Conservation (phyloP, 495 filamentous ascomycete genomes). For the Aspergillus olivimuriae region DNA sequence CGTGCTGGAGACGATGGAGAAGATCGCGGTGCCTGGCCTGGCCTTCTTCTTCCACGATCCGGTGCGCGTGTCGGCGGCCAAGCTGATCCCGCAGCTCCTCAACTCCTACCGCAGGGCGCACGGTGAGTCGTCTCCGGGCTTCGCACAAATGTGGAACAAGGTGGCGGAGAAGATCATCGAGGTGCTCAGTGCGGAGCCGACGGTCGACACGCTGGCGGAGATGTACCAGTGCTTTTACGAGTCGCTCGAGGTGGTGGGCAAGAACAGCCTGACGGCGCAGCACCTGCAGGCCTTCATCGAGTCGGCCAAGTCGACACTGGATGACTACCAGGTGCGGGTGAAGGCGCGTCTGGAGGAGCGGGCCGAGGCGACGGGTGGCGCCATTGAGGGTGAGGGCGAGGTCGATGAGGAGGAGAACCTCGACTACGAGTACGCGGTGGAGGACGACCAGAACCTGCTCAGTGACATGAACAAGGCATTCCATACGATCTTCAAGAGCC, state of each 20-base stretch:
- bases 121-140: conserved; percentile 65
- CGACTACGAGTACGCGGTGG: conserved; percentile 67
- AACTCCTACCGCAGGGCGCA: conserved; percentile 90
- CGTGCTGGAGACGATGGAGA: conserved; percentile 89
- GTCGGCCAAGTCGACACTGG: conserved; percentile 71
- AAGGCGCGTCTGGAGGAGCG: conserved; percentile 70
- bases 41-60: conserved; percentile 99
- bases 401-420: conserved; percentile 80
- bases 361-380: conserved; percentile 58
- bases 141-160: conserved; percentile 72
- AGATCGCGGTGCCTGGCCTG: conserved; percentile 87
- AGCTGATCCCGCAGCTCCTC: conserved; percentile 88
- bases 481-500: conserved; percentile 98
- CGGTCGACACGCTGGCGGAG: conserved; percentile 92
- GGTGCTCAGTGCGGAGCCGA: conserved; percentile 89
- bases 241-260: conserved; percentile 88
- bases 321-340: conserved; percentile 87
- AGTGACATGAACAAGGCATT: conserved; percentile 99
- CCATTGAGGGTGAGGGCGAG: too few species aligned
- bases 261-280: conserved; percentile 65
- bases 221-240: conserved; percentile 99
- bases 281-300: conserved; percentile 86
- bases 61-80: conserved; percentile 90
- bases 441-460: conserved; percentile 93
- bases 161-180: conserved; percentile 89